Evolutionary conservation across 2,329 filamentous ascomycete species (phyloP).

Genomic region (Fusarium sp.): DNA sequence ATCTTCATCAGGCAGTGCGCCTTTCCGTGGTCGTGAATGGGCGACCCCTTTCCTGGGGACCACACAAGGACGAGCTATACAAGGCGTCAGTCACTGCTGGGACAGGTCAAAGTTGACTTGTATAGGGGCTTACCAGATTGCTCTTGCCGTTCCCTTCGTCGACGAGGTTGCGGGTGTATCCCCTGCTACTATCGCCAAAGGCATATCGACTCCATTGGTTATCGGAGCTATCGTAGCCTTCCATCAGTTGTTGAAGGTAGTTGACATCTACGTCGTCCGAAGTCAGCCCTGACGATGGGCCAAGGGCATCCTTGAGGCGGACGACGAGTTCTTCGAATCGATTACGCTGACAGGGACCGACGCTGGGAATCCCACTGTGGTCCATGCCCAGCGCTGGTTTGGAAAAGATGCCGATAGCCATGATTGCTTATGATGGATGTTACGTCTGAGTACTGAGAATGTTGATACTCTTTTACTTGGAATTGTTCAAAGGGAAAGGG

Average conservation of each 20-base stretch:
- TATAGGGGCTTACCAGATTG: slow-evolving; percentile 68
- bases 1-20: slow-evolving; percentile 95
- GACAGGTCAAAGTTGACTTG: slow-evolving; percentile 17
- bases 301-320: slow-evolving; percentile 79
- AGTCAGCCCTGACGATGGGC: slow-evolving; percentile 83
- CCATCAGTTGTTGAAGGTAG: slow-evolving; percentile 79
- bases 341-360: slow-evolving; percentile 51
- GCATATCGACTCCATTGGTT: slow-evolving; percentile 81
- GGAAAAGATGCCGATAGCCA: slow-evolving; percentile 53
- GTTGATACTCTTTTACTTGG: slow-evolving; percentile 16
- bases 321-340: slow-evolving; percentile 77
- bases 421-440: slow-evolving; percentile 41
- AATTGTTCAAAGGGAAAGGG: slow-evolving; percentile 17
- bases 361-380: slow-evolving; percentile 36
- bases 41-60: slow-evolving; percentile 84
- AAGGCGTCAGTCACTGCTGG: slow-evolving; percentile 33
- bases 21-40: slow-evolving; percentile 89
- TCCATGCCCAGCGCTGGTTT: slow-evolving; percentile 36
- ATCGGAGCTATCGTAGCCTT: slow-evolving; percentile 75
- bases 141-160: slow-evolving; percentile 88
- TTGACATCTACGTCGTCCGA: slow-evolving; percentile 84
- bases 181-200: slow-evolving; percentile 74
- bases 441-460: slow-evolving; percentile 30
- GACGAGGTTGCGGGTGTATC: slow-evolving; percentile 89
- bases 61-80: slow-evolving; percentile 85